phyloP scores from a whole-genome alignment of 2,329 filamentous ascomycete species.

The Chaetothyriales sp. region DNA sequence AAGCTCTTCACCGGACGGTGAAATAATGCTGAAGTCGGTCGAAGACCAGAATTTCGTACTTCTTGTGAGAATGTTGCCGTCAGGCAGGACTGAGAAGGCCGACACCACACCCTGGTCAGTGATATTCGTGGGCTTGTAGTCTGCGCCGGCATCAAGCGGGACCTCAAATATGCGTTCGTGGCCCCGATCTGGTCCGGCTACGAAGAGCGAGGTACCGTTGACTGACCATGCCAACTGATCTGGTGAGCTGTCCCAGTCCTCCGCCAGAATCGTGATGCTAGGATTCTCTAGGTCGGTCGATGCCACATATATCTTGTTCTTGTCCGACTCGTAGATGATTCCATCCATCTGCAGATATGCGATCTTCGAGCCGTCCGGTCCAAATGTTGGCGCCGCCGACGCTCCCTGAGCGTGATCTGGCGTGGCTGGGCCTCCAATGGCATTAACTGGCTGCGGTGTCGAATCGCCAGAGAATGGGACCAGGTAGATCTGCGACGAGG shows the following conservation, averaged over 20 bases:
- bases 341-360: slow-evolving; percentile 68
- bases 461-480: slow-evolving; percentile 47
- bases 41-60: slow-evolving; percentile 24
- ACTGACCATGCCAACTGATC: slow-evolving; percentile 35
- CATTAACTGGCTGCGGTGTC: slow-evolving; percentile 33
- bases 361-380: slow-evolving; percentile 52
- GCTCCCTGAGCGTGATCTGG: slow-evolving; percentile 42
- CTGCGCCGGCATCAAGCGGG: slow-evolving; percentile 20
- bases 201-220: slow-evolving; percentile 48
- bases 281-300: slow-evolving; percentile 20
- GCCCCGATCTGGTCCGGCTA: slow-evolving; percentile 59
- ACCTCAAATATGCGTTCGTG: slow-evolving; percentile 30
- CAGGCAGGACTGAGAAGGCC: slow-evolving; percentile 19
- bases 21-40: slow-evolving; percentile 23
- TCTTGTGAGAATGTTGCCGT: slow-evolving; percentile 22
- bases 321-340: slow-evolving; percentile 68
- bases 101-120: slow-evolving; percentile 22
- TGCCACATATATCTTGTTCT: slow-evolving; percentile 34
- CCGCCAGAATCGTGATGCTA: slow-evolving; percentile 25
- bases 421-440: slow-evolving; percentile 19
- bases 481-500: slow-evolving; percentile 69
- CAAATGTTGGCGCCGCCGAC: slow-evolving; percentile 55
- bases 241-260: slow-evolving; percentile 39
- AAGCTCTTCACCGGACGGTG: slow-evolving; percentile 18
- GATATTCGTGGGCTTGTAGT: slow-evolving; percentile 24